These are phyloP conservation scores for Saccharomycopsis guyanensis DNA, from an alignment of 805 yeast species.

Conservation along the genomic window DNA sequence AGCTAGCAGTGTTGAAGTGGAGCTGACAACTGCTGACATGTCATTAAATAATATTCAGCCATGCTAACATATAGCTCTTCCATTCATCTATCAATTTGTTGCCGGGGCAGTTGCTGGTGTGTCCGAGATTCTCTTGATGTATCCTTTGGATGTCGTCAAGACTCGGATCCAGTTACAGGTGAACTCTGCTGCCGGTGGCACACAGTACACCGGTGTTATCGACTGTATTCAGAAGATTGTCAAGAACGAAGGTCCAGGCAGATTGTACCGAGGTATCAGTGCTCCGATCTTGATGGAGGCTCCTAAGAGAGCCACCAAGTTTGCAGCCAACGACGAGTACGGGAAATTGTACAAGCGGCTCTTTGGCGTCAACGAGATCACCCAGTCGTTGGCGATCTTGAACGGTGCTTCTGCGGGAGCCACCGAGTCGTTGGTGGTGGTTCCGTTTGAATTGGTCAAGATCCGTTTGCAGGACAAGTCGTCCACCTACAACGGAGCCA, in stretches of 20 bases:
- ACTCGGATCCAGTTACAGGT: conserved; percentile 91
- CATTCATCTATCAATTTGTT: conserved; percentile 83
- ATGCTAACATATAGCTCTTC: conserved; percentile 47
- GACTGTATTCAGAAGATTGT: conserved; percentile 81
- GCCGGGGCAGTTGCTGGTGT: conserved; percentile 97
- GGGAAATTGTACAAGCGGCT: conserved; percentile 68
- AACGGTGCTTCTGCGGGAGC: conserved; percentile 99
- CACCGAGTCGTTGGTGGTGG: conserved; percentile 91
- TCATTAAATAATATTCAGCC: no score
- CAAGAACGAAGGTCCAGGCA: conserved; percentile 72
- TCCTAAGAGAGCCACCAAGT: conserved; percentile 97
- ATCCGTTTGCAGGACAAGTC: conserved; percentile 88
- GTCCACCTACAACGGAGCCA: conserved; percentile 75
- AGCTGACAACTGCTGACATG: no score
- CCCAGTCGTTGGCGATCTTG: conserved; percentile 75
- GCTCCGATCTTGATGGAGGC: conserved; percentile 99
- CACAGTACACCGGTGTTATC: conserved; percentile 71
- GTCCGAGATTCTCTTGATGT: conserved; percentile 91
- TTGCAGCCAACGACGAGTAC: conserved; percentile 97
- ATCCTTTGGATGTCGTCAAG: conserved; percentile 94
- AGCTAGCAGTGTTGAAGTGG: no score
- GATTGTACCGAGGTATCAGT: conserved; percentile 86
- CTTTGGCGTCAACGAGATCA: conserved; percentile 64
- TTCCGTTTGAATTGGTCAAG: conserved; percentile 94
- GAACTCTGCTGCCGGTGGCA: conserved; percentile 28